Evolutionary conservation across 73 alveolate species (phyloP), one percentile per base, ranked within the genome.

Genomic region (Paramecium sexaurelia): DNA sequence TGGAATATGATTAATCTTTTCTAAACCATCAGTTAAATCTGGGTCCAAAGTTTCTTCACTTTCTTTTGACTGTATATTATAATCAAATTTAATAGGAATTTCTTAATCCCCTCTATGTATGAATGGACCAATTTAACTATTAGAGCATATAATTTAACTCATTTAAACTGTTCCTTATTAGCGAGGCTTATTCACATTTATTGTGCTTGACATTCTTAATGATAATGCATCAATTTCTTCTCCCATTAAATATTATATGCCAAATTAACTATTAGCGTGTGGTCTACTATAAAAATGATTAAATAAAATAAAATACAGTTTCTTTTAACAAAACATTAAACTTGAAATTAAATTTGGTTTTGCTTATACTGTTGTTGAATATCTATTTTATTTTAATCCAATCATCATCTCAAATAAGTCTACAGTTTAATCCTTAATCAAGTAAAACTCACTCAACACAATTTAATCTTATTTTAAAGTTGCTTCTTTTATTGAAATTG

Each of bases 221-320:
- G 86, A 71, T 32, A 71, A 7, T 11, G 66, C 86, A 71, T 71
- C 86, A n/a, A 71, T n/a, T 27, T 71, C 86, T 13, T 71, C 86
- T 1, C 86, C 86, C 86, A 71, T 71, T 19, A 71, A 71, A 71
- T 71, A 71, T 35, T 71, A n/a, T 1, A 71, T 71, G 32, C 86
- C 86, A 17, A 71, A 35, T 17, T 32, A 24, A 26, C 83, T 61
- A 61, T 3, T 61, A 11, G 45, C 11, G 26, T 61, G 20, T 61
- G 83, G 37, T 61, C 24, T 61, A 41, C 83, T 61, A 7, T 32
- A 61, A 26, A 7, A 61, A n/a, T n/a, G n/a, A n/a, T n/a, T 29
- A 61, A 26, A 32, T 61, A 22, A 0, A 61, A 11, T 22, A 15
- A 29, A 7, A 71, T 71, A 71, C 86, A 71, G 5, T 71, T 71